Evolutionary conservation across 805 yeast genomes (phyloP).

Genomic region (Babjeviella inositovora): DNA sequence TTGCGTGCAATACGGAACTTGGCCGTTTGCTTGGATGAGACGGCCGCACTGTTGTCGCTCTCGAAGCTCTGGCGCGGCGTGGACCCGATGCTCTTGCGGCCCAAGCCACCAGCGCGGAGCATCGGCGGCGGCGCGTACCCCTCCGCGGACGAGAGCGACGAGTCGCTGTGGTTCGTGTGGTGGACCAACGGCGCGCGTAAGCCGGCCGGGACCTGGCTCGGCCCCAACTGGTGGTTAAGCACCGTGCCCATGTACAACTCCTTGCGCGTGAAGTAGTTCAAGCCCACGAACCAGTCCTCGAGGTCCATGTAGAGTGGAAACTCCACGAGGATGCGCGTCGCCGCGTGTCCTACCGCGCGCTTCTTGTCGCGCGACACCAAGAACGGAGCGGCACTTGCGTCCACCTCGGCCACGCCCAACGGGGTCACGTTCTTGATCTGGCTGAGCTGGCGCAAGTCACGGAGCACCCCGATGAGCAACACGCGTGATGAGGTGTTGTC

Average conservation of each 20-base stretch:
- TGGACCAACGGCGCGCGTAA: slow-evolving; percentile 1
- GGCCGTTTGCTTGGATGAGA: slow-evolving; percentile 4
- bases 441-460: slow-evolving; percentile 31
- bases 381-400: no score
- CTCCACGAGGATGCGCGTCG: slow-evolving; percentile 39
- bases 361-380: no score
- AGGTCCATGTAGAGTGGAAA: slow-evolving; percentile 55
- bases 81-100: no score
- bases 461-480: slow-evolving; percentile 39
- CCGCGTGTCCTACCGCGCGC: no score
- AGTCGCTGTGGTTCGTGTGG: not conserved
- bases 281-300: slow-evolving; percentile 64
- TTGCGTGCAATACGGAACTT: slow-evolving; percentile 39
- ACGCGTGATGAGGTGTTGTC: slow-evolving; percentile 35
- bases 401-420: no score
- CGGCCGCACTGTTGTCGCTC: slow-evolving; percentile 1
- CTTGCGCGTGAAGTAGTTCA: slow-evolving; percentile 43
- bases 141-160: slow-evolving; percentile 1
- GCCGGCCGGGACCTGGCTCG: not conserved
- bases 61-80: slow-evolving; percentile 1
- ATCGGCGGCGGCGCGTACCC: no score
- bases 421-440: slow-evolving; percentile 8
- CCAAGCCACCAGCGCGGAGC: no score
- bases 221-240: no score
- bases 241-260: slow-evolving; percentile 43